These are phyloP conservation scores for Metschnikowia cubensis DNA, from an alignment of 805 yeast species.

Conservation along the genomic window DNA sequence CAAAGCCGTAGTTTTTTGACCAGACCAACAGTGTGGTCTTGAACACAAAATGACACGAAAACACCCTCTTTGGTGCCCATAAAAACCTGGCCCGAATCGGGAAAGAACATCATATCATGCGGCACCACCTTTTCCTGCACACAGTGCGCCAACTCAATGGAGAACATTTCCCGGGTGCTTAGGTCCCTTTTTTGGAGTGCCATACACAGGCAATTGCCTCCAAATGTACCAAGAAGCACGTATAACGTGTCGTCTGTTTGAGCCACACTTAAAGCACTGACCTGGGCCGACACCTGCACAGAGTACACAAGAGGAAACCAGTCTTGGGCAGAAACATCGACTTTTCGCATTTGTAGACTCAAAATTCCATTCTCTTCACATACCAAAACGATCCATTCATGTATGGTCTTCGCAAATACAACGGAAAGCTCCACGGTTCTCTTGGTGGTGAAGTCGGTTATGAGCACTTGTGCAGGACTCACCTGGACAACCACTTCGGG, in stretches of 20 bases:
- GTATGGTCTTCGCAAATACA: conserved; percentile 7
- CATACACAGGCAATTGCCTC: not conserved
- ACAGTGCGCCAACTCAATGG: not conserved
- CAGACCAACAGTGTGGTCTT: not conserved
- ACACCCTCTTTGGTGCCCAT: conserved; percentile 36
- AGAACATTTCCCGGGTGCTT: not conserved
- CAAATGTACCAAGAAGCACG: not conserved
- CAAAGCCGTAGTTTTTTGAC: conserved; percentile 23
- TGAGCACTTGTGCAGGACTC: conserved; percentile 13
- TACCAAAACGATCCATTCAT: conserved; percentile 5
- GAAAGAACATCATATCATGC: conserved; percentile 6
- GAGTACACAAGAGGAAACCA: not conserved
- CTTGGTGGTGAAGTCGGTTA: not conserved
- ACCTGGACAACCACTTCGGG: conserved; percentile 24
- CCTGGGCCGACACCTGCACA: not conserved
- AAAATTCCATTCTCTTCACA: not conserved
- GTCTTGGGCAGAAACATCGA: not conserved
- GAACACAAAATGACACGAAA: conserved; percentile 17
- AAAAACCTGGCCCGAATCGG: conserved; percentile 8
- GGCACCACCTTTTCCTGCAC: conserved; percentile 3
- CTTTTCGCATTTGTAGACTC: not conserved
- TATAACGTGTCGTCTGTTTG: not conserved
- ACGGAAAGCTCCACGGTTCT: conserved; percentile 2
- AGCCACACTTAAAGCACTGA: not conserved
- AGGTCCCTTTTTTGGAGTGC: not conserved